Base-by-base conservation (phyloP, 257 asterid species). In the Solanum tarijense region DNA sequence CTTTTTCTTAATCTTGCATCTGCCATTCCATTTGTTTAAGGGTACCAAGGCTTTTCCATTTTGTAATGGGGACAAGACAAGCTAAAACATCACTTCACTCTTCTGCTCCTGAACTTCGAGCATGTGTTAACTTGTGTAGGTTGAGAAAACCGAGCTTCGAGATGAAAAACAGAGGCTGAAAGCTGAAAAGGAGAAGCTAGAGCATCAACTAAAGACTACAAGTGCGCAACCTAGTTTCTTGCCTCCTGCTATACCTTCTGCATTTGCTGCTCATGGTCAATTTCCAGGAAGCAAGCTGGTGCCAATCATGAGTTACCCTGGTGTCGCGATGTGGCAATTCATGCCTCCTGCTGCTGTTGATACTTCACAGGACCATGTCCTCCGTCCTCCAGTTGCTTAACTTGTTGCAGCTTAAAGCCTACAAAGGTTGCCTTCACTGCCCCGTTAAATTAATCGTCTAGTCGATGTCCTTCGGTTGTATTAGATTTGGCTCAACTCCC, bases 251-350 rank as follows among this genome's bases (percentile, higher is more conserved):
- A 92, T 93, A 27, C 93, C 96, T 10, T 91, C 96, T 84, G 92
- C 95, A 23, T 94, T 91, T 88, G 93, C 94, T 73, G 91, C 96
- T 71, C 98, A 93, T 84, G 91, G 92, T 90, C 98, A 93, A 87
- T 91, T 91, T 32, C 69, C 91, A 9, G 98, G 95, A 87, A 94
- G 93, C 95, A 96, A 97, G 89, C 52, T 95, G 93, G 96, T 97
- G 83, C 98, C 99, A 1, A 86, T 97, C 89, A 92, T 95, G 91
- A 92, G 98, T 73, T 95, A 97, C 90, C 99, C 99, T 12, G 98
- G 98, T n/a, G 95, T 94, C 6, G 97, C 98, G 34, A 97, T 97
- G 98, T 97, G 99, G 99, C 99, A 95, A 89, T 97, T 95, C 94
- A 92, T 97, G 98, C 98, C 99, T 14, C 99, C 99, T 69, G 98